Evolutionary conservation across 1,284 basidiomycete species (phyloP), one percentile per base, ranked within the genome.

Genomic region (Pseudozyma sp.): DNA sequence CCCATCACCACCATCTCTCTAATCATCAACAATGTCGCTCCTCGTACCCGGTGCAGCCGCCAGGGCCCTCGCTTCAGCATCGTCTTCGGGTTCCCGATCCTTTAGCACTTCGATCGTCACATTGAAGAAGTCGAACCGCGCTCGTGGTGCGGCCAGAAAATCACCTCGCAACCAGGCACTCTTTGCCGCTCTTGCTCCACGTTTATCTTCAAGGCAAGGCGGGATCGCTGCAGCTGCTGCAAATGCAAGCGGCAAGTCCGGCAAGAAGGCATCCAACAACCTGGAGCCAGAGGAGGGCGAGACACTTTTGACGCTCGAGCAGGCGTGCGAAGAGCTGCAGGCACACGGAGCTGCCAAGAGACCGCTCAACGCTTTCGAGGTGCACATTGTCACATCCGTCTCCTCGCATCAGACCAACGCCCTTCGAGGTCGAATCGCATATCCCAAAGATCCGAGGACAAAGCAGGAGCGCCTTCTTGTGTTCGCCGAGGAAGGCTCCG

Each of bases 331-430:
- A 37, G 49, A 68, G 54, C 60, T 75, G 16, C 47, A 70, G 37
- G 59, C 59, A 8, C 56, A 66, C 24, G 67, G 59, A 19, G 57
- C 56, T 35, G 40, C 55, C 43, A 58, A 52, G 43, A 66, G 81
- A 33, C 80, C 81, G 0, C 61, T 64, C 49, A 77, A 78, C 40
- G 81, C 81, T 10, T 83, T 77, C 58, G 82, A 84, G 53, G 53
- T 83, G 16, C 81, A 84, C 66, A 78, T 84, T 45, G 79, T 80
- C 46, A 84, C 82, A 8, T 68, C 65, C 14, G 76, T 84, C 31
- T 77, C 77, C 1, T 71, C 79, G 19, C 80, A 83, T 68, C 79
- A 81, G 60, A 75, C 79, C 54, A 83, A 83, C 35, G 81, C 82
- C 0, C 80, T 84, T 8, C 75, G 82, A 48, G 81, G 81, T 7